Evolutionary conservation across 2,329 filamentous ascomycete genomes (phyloP).

Genomic region (Fusarium sp.): DNA sequence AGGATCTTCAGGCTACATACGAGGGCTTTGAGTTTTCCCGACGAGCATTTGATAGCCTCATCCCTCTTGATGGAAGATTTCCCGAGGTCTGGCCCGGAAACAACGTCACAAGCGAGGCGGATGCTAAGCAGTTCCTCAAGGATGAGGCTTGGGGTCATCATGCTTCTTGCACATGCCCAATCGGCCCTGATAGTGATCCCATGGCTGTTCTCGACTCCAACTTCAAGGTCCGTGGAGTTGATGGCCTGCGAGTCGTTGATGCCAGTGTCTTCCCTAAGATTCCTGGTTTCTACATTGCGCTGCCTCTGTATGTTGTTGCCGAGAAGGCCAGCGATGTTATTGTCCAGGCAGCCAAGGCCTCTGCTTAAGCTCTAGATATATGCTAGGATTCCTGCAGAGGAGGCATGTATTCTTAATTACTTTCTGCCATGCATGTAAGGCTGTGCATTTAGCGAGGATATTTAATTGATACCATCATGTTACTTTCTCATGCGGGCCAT

Average conservation of each 20-base stretch:
- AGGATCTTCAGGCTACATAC: conserved; percentile 64
- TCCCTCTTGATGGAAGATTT: conserved; percentile 30
- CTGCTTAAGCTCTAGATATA: not conserved
- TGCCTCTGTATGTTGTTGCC: conserved; percentile 54
- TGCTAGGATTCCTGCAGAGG: not conserved
- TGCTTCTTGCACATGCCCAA: conserved; percentile 48
- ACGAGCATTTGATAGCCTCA: conserved; percentile 47
- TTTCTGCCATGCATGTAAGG: not conserved
- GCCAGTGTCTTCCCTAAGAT: conserved; percentile 62
- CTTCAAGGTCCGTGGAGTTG: conserved; percentile 67
- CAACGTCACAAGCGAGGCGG: conserved; percentile 51
- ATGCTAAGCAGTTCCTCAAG: conserved; percentile 40
- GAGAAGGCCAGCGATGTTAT: conserved; percentile 65
- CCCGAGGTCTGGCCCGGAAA: conserved; percentile 50
- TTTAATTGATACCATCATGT: not conserved
- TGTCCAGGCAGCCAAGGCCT: conserved; percentile 41
- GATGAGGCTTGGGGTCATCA: conserved; percentile 50
- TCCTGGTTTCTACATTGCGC: conserved; percentile 34
- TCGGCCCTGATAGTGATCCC: conserved; percentile 46
- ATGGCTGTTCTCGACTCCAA: conserved; percentile 60
- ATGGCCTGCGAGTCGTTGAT: conserved; percentile 70
- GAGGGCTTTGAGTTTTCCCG: conserved; percentile 67
- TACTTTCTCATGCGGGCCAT: not conserved
- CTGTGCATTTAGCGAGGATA: not conserved
- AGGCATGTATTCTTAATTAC: not conserved